Evolutionary conservation across 192 early-diverging fungal genomes (phyloP), one percentile per base, ranked within the genome.

Genomic region (Coemansia sp.): DNA sequence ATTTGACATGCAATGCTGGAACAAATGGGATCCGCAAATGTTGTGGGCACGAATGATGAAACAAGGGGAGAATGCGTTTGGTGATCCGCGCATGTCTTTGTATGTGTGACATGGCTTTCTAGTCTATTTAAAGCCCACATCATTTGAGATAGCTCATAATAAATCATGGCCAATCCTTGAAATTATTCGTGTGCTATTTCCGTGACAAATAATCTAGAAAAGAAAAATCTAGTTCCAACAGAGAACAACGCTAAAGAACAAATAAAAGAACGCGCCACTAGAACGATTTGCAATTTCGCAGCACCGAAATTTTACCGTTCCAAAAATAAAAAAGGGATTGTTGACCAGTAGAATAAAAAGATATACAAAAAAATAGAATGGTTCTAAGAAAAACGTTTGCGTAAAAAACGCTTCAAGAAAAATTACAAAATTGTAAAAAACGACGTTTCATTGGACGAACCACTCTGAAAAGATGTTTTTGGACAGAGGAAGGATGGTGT

Each of bases 391-490:
- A 68, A 69, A 68, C 14, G 32, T 27, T 60, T 53, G 49, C 15
- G 59, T 27, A 38, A 19, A 67, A 43, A 45, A 27, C 23, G 22
- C 54, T 22, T 41, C 23, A 57, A 45, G 39, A 29, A 63, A 50
- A 41, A 62, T 25, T n/a, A 17, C 11, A 35, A 51, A 35, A 8
- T 35, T 35, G 32, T 25, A 15, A 22, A 22, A 35, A 21, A 7
- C 4, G 4, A 12, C 41, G 12, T 7, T 45, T 45, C 41, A 54
- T 38, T 63, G 50, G 17, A 61, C 61, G 43, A 73, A 59, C 72
- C 72, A 73, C 27, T 73, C 72, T 2, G 65, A 64, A 45, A 64
- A 59, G 9, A 62, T 50, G 48, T 58, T 70, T 57, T 57, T 64
- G 29, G 56, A 58, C 45, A 64, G 67, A 7, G 67, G 67, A 25